phyloP scores from a whole-genome alignment of 1,139 yeast species.

The Blastobotrys illinoisensis region DNA sequence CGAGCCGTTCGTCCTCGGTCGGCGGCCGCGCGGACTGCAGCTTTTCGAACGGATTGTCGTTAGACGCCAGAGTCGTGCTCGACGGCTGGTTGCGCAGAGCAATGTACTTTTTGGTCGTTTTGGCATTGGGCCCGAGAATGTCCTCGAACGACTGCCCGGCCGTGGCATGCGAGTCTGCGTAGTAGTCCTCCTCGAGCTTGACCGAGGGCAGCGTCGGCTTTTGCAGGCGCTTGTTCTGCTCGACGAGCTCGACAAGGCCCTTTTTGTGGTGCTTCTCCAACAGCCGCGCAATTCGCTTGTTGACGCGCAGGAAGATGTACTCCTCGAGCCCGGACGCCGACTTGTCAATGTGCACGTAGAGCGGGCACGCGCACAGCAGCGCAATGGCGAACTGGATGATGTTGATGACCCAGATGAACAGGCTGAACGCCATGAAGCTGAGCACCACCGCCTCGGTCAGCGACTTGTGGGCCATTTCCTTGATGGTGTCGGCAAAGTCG shows the following conservation, averaged over 20 bases:
- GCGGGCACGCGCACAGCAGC: slow-evolving; percentile 49
- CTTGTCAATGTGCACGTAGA: slow-evolving; percentile 42
- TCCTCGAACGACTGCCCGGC: slow-evolving; percentile 11
- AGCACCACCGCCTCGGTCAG: slow-evolving; percentile 62
- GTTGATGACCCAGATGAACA: slow-evolving; percentile 69
- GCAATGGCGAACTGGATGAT: slow-evolving; percentile 57
- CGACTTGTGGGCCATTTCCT: slow-evolving; percentile 54
- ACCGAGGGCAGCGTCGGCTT: slow-evolving; percentile 21
- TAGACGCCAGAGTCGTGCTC: not conserved
- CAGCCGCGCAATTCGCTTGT: slow-evolving; percentile 47
- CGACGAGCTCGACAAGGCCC: slow-evolving; percentile 25
- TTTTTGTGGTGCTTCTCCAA: slow-evolving; percentile 44
- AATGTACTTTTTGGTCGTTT: slow-evolving; percentile 7
- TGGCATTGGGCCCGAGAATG: slow-evolving; percentile 8
- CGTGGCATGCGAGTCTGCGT: not conserved
- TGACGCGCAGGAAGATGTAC: slow-evolving; percentile 53
- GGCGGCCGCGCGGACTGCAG: not conserved
- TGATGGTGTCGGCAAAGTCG: slow-evolving; percentile 50
- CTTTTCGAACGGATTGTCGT: slow-evolving; percentile 8
- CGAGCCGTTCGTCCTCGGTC: slow-evolving; percentile 2
- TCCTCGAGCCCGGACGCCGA: slow-evolving; percentile 45
- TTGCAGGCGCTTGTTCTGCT: slow-evolving; percentile 22
- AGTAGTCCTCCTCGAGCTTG: slow-evolving; percentile 9
- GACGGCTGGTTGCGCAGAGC: slow-evolving; percentile 7
- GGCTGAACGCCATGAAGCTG: slow-evolving; percentile 70